Percentiles rank a stretch among this genome's conserved stretches.
Evolutionary conservation across 208 protist genomes (phyloP).

Genomic region (Tritrichomonas musculus): DNA sequence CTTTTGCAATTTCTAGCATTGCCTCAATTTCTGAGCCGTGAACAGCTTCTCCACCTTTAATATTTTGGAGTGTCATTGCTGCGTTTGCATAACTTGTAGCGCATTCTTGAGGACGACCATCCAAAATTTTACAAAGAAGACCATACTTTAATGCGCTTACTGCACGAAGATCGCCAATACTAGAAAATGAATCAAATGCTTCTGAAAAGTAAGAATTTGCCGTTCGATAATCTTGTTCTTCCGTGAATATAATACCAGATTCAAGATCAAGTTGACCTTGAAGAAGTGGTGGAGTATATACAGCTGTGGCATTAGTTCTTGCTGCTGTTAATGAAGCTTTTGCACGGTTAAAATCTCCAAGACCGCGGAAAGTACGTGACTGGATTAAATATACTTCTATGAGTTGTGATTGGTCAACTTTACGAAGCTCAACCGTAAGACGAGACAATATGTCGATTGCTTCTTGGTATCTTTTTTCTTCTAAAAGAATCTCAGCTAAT

Average conservation of each 20-base stretch:
- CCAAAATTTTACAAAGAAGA: background rate
- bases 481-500: constrained; percentile 74
- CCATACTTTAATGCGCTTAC: background rate
- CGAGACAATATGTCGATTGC: constrained; percentile 60
- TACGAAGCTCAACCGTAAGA: constrained; percentile 39
- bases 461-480: constrained; percentile 65
- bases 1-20: constrained; percentile 18
- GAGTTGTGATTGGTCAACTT: constrained; percentile 88
- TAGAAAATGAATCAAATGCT: constrained; percentile 27
- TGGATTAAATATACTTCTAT: constrained; percentile 95
- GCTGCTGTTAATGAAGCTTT: constrained; percentile 83
- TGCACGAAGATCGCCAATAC: background rate
- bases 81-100: background rate
- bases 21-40: background rate
- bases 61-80: background rate
- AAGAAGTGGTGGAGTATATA: constrained; percentile 91
- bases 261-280: constrained; percentile 58
- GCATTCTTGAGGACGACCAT: background rate
- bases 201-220: constrained; percentile 10
- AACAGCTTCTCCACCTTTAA: background rate
- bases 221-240: constrained; percentile 14
- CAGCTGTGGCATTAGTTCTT: constrained; percentile 88
- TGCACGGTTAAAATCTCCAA: constrained; percentile 77
- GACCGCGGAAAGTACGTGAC: constrained; percentile 76
- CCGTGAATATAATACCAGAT: background rate